Evolutionary conservation across 495 filamentous ascomycete species (phyloP).

Genomic region (Tuber calosporum): DNA sequence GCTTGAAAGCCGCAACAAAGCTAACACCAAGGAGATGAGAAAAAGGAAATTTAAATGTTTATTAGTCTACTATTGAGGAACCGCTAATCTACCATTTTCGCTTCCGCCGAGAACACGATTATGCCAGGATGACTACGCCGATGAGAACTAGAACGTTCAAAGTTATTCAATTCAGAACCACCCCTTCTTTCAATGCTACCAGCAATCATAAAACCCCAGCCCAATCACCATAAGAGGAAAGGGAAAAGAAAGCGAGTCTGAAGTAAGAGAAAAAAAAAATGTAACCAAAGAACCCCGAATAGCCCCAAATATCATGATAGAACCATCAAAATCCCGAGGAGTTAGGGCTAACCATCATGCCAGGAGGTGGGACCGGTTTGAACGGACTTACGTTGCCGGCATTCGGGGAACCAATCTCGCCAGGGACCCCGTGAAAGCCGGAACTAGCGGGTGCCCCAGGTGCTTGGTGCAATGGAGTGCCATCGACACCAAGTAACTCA

Average conservation of each 20-base stretch:
- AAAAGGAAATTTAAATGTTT: neutral
- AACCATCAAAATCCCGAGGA: conserved; percentile 32
- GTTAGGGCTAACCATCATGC: conserved; percentile 22
- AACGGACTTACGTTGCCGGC: conserved; percentile 24
- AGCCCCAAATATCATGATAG: neutral
- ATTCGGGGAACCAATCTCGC: conserved; percentile 47
- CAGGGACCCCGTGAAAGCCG: conserved; percentile 41
- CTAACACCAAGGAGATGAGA: neutral
- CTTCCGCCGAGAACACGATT: conserved; percentile 1
- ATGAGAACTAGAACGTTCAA: conserved; percentile 1
- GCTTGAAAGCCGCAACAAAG: neutral
- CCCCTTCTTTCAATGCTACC: conserved; percentile 1
- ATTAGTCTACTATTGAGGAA: conserved; percentile 5
- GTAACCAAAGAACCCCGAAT: neutral
- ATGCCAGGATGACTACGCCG: conserved; percentile 5
- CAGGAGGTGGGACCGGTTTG: conserved; percentile 35
- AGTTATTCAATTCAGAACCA: conserved; percentile 1
- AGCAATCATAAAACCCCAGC: conserved; percentile 1
- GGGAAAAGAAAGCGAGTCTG: neutral
- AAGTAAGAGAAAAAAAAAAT: neutral
- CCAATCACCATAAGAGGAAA: neutral
- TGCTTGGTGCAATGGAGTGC: conserved; percentile 26
- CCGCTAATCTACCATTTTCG: conserved; percentile 1
- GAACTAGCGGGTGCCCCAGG: conserved; percentile 30
- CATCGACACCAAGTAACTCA: conserved; percentile 20